phyloP scores from a whole-genome alignment of 768 basidiomycete genomes.

The Sporobolomyces roseus region DNA sequence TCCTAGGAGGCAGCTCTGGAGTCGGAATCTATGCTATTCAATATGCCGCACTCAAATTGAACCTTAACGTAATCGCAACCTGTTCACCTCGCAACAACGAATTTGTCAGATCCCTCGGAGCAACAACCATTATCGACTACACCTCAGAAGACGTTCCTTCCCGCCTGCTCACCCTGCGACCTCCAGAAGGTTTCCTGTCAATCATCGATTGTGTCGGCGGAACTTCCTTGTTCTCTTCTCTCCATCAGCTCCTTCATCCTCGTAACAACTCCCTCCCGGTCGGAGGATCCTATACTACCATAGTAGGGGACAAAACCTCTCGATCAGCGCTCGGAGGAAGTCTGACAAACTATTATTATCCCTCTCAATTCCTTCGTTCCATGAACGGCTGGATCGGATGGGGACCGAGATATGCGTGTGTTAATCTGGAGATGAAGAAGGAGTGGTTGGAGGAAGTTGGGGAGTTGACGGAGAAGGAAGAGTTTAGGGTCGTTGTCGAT shows the following conservation, averaged over 20 bases:
- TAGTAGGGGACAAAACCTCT: slow-evolving; percentile 43
- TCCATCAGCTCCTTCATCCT: too few species aligned
- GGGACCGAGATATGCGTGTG: slow-evolving; percentile 23
- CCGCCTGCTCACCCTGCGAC: too few species aligned
- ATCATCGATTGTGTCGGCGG: slow-evolving; percentile 40
- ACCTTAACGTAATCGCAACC: slow-evolving; percentile 30
- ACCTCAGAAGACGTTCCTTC: slow-evolving; percentile 22
- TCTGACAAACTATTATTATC: slow-evolving; percentile 10
- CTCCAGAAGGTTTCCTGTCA: slow-evolving; percentile 24
- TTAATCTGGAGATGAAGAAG: slow-evolving; percentile 11
- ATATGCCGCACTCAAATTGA: slow-evolving; percentile 20
- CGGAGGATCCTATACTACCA: slow-evolving; percentile 25
- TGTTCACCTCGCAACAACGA: slow-evolving; percentile 31
- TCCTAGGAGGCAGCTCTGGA: slow-evolving; percentile 28
- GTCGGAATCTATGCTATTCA: slow-evolving; percentile 39
- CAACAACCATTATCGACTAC: slow-evolving; percentile 33
- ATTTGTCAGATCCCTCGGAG: slow-evolving; percentile 35
- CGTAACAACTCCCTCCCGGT: neutral
- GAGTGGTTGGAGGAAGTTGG: slow-evolving; percentile 18
- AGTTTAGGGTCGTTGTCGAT: slow-evolving; percentile 25
- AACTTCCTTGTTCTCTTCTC: too few species aligned
- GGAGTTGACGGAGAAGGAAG: neutral
- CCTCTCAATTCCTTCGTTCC: slow-evolving; percentile 10
- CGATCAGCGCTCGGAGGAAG: slow-evolving; percentile 26
- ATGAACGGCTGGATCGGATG: slow-evolving; percentile 26